Evolutionary conservation across 2,329 filamentous ascomycete species (phyloP).

Genomic region (Pseudogymnoascus destructans): DNA sequence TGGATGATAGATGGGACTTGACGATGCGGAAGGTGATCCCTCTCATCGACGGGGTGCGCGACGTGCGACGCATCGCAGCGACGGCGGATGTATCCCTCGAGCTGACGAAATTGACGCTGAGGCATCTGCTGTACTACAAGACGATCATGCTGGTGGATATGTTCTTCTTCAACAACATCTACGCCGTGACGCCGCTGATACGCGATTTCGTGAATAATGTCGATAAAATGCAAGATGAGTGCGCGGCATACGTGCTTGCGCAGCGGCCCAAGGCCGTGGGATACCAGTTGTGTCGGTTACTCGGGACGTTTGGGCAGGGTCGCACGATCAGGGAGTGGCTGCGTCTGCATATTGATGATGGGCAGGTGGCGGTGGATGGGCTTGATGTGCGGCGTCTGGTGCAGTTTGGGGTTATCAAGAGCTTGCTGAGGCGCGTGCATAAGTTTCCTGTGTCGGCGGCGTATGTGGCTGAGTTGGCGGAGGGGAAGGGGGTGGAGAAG

Average conservation of each 20-base stretch:
- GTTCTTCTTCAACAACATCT: constrained; percentile 87
- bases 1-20: constrained; percentile 60
- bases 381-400: constrained; percentile 86
- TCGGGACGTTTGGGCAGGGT: constrained; percentile 71
- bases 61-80: constrained; percentile 74
- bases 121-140: constrained; percentile 86
- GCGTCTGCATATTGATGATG: constrained; percentile 53
- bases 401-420: constrained; percentile 93
- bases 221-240: constrained; percentile 70
- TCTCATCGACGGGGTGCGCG: constrained; percentile 81
- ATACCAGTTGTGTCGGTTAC: constrained; percentile 65
- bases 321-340: constrained; percentile 83
- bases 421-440: constrained; percentile 82
- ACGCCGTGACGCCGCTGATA: constrained; percentile 68
- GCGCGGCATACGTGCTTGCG: constrained; percentile 65
- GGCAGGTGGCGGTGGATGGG: constrained; percentile 52
- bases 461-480: constrained; percentile 43
- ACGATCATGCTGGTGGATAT: constrained; percentile 83
- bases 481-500: constrained; percentile 31
- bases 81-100: constrained; percentile 76
- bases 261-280: constrained; percentile 10
- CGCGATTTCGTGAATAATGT: constrained; percentile 65
- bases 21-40: constrained; percentile 69
- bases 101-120: constrained; percentile 72
- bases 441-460: constrained; percentile 69